A percentile compares a stretch with the other conserved stretches of the same genome.
Conservation (phyloP, 768 basidiomycete genomes). For the Leccinum variicolor region DNA sequence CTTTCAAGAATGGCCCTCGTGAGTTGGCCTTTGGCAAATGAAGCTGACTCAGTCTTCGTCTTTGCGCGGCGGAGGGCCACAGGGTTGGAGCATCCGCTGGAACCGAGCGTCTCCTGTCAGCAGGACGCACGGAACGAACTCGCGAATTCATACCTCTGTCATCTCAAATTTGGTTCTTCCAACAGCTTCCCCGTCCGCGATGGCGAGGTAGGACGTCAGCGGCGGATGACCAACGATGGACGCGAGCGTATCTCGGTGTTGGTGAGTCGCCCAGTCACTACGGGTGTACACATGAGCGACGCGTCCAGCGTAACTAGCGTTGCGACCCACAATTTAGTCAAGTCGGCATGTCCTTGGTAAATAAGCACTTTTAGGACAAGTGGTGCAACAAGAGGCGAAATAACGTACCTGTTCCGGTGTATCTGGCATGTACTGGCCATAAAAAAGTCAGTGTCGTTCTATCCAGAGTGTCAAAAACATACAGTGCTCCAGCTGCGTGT, state of each 20-base stretch:
- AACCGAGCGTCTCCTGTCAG: conserved; percentile 13
- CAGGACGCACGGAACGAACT: conserved; percentile 12
- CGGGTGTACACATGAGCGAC: conserved; percentile 12
- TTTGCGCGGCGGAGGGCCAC: conserved; percentile 87
- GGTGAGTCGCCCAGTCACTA: conserved; percentile 97
- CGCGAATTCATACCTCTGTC: conserved; percentile 66
- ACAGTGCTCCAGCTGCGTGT: conserved; percentile 95
- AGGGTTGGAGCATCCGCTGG: conserved; percentile 92
- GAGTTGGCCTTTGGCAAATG: too few species aligned
- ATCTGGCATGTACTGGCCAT: conserved; percentile 82
- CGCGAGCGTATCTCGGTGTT: conserved; percentile 92
- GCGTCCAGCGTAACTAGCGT: neutral
- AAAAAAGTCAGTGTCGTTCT: conserved; percentile 6
- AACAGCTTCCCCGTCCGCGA: conserved; percentile 92
- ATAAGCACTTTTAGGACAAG: conserved; percentile 8
- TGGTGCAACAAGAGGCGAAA: neutral
- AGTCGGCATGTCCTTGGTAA: conserved; percentile 82
- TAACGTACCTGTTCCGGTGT: conserved; percentile 86
- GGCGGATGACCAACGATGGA: conserved; percentile 92
- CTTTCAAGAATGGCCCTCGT: too few species aligned
- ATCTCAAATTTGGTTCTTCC: conserved; percentile 91
- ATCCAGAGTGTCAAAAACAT: conserved; percentile 30
- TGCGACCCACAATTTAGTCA: conserved; percentile 84
- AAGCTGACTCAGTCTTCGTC: conserved; percentile 61
- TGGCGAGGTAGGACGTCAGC: conserved; percentile 79